phyloP scores from a whole-genome alignment of 2,329 filamentous ascomycete genomes.

The Talaromyces pinophilus region DNA sequence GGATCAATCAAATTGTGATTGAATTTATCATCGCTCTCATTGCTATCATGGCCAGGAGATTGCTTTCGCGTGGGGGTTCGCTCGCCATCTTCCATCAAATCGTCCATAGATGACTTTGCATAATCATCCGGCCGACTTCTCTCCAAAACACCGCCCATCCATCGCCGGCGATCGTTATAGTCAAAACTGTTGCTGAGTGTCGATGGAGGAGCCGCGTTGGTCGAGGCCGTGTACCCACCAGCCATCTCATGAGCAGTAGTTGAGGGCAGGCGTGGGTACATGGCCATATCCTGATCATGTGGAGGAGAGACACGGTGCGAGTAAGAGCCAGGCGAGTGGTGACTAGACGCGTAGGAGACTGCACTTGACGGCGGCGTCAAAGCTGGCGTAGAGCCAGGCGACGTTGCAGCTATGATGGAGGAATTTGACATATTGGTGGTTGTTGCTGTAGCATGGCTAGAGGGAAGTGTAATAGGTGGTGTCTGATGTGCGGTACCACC shows the following conservation, averaged over 20 bases:
- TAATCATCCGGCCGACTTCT: conserved; percentile 50
- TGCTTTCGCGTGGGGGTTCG: conserved; percentile 34
- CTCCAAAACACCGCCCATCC: conserved; percentile 63
- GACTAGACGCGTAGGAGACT: conserved; percentile 63
- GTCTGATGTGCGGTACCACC: conserved; percentile 56
- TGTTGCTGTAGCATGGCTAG: conserved; percentile 43
- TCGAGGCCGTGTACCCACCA: conserved; percentile 51
- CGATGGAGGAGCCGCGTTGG: conserved; percentile 60
- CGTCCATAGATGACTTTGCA: conserved; percentile 27
- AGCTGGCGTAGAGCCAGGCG: conserved; percentile 56
- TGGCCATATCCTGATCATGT: conserved; percentile 51
- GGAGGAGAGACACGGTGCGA: conserved; percentile 54
- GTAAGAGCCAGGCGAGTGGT: conserved; percentile 61
- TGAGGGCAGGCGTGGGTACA: conserved; percentile 65
- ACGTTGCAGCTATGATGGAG: conserved; percentile 37
- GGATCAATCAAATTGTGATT: conserved; percentile 47
- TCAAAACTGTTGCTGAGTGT: conserved; percentile 63
- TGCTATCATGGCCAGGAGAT: conserved; percentile 23
- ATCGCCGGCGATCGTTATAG: conserved; percentile 61
- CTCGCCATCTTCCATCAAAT: conserved; percentile 31
- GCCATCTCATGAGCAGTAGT: conserved; percentile 59
- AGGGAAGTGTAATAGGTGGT: conserved; percentile 49
- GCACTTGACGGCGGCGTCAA: conserved; percentile 64
- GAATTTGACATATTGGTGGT: conserved; percentile 33
- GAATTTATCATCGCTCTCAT: conserved; percentile 26